Evolutionary conservation across 75 land plant species (phyloP).

Genomic region (Selaginella moellendorffii): DNA sequence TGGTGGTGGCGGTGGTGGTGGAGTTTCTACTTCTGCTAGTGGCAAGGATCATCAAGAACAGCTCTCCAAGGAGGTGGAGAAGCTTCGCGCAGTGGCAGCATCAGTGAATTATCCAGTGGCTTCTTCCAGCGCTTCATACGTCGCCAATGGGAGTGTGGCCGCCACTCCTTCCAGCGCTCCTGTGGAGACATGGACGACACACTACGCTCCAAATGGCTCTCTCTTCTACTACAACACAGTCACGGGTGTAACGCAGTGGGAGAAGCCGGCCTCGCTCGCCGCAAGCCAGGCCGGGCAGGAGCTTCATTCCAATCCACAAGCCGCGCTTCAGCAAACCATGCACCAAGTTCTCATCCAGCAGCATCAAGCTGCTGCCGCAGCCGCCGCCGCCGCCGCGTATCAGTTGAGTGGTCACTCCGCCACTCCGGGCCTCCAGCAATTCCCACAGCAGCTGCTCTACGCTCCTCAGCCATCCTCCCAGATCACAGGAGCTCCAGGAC

Average conservation of each 20-base stretch:
- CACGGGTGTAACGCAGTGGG: slow-evolving; percentile 24
- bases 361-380: not conserved
- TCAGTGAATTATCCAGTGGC: no score
- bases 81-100: no score
- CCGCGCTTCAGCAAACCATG: not conserved
- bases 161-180: not conserved
- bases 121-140: not conserved
- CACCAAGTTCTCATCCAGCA: slow-evolving; percentile 1
- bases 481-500: no score
- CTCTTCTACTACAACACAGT: slow-evolving; percentile 16
- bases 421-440: no score
- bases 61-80: not conserved
- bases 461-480: not conserved
- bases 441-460: not conserved
- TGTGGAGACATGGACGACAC: slow-evolving; percentile 17
- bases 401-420: no score
- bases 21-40: no score
- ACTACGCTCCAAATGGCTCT: slow-evolving; percentile 17
- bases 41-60: no score
- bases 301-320: not conserved
- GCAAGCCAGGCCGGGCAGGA: no score
- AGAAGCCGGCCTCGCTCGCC: slow-evolving; percentile 11
- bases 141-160: no score
- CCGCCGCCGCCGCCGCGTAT: not conserved
- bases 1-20: no score